Evolutionary conservation across 2,329 filamentous ascomycete species (phyloP), one percentile per base, ranked within the genome.

Genomic region (Botrytis hyacinthi): DNA sequence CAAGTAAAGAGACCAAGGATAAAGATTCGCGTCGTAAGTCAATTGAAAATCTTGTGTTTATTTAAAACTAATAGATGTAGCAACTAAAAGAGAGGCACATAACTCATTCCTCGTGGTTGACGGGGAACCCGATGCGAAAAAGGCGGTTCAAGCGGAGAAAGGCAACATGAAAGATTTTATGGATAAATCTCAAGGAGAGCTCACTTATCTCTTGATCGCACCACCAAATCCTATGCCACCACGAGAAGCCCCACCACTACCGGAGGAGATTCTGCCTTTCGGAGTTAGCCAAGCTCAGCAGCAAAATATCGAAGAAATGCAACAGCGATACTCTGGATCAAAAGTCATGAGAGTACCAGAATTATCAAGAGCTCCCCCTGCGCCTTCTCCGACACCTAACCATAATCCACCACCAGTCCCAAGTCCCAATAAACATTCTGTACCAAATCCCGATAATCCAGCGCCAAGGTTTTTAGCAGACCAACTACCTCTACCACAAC

Each of bases 181-280:
- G 75, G 89, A 91, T 76, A 88, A 90, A 90, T 89, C 81, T 86
- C 90, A 80, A 74, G 86, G 87, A 76, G 89, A 91, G 79, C 90
- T 91, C 74, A 90, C 89, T 75, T 91, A 91, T 78, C 84, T 91
- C 22, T 90, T 91, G 89, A 86, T 90, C 69, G 89, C 89, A 0
- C 89, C 89, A 1, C 89, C 89, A 59, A 91, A 91, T 80, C 89
- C 89, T 5, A 83, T 87, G 60, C 89, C 89, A 1, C 89, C 89
- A n/a, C 86, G 89, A 80, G 89, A 91, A 37, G 89, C 88, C 9
- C 88, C 87, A 7, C 88, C 88, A 16, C 83, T 88, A 60, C 85
- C 89, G 40, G 89, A 90, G 67, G 89, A 90, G 71, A 77, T 89
- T 73, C 84, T 84, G 51, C 46, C 81, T 8, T 89, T 86, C 73